A percentile compares a stretch with the other conserved stretches of the same genome.
These are phyloP conservation scores for Pinus tabuliformis DNA, from an alignment of 75 land plant genomes.

Conservation along the genomic window DNA sequence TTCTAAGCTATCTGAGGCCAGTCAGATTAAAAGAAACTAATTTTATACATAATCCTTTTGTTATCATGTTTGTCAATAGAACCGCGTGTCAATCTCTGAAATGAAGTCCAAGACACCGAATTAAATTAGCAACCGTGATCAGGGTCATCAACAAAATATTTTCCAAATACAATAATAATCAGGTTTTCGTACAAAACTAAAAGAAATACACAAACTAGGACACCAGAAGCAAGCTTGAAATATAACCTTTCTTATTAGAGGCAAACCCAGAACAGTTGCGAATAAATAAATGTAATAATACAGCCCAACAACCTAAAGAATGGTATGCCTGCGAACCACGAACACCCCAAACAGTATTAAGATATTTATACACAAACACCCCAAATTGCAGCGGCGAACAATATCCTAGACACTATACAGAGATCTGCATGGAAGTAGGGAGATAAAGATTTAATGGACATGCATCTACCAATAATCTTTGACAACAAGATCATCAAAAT, in stretches of 20 bases:
- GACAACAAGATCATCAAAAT: background rate
- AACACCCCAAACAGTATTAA: background rate
- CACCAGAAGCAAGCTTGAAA: background rate
- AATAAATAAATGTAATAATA: conserved; percentile 4
- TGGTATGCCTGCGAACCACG: background rate
- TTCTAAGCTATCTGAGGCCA: too few relatives aligned
- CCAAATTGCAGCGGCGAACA: background rate
- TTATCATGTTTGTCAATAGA: too few relatives aligned
- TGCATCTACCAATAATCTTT: conserved; percentile 3
- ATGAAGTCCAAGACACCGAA: too few relatives aligned
- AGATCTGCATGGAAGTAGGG: conserved; percentile 4
- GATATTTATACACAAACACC: background rate
- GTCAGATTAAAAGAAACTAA: too few relatives aligned
- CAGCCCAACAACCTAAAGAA: background rate
- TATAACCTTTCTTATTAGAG: background rate
- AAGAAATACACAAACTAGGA: background rate
- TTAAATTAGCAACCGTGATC: too few relatives aligned
- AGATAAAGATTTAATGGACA: background rate
- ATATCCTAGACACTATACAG: conserved; percentile 8
- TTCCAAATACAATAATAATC: background rate
- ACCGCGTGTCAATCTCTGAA: too few relatives aligned
- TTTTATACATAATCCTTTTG: too few relatives aligned
- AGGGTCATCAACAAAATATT: too few relatives aligned
- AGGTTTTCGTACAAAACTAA: background rate
- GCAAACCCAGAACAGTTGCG: background rate